These are phyloP conservation scores for Colletotrichum acutatum DNA, from an alignment of 2,329 filamentous ascomycete species.

Conservation along the genomic window DNA sequence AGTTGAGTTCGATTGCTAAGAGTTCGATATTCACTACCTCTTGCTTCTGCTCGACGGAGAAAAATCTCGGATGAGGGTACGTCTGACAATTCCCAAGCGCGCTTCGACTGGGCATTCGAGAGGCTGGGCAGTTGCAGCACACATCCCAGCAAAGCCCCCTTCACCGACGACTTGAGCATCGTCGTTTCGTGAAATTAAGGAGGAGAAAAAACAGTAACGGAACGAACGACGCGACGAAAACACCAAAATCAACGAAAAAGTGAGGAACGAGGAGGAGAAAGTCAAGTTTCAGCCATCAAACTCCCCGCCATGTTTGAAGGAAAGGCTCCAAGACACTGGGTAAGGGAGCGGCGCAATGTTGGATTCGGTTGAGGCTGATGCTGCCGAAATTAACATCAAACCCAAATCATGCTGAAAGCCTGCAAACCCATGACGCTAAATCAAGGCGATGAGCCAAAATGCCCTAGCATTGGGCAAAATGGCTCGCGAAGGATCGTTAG, in stretches of 20 bases:
- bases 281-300: neutral
- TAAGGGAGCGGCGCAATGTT: neutral
- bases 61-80: neutral
- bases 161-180: neutral
- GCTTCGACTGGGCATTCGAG: neutral
- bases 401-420: neutral
- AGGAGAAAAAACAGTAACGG: neutral
- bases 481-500: conserved; percentile 3
- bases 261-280: neutral
- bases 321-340: neutral
- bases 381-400: neutral
- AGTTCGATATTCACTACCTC: neutral
- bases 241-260: neutral
- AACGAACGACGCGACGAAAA: neutral
- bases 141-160: neutral
- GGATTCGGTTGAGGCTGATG: neutral
- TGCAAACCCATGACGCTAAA: neutral
- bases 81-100: neutral
- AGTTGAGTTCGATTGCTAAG: too few relatives aligned
- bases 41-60: neutral
- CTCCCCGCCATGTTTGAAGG: neutral
- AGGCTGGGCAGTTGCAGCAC: neutral
- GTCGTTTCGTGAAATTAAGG: neutral
- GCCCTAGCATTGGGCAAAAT: neutral
- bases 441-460: neutral